Conservation (phyloP, 2,329 filamentous ascomycete species). For the Orbilia oligospora region DNA sequence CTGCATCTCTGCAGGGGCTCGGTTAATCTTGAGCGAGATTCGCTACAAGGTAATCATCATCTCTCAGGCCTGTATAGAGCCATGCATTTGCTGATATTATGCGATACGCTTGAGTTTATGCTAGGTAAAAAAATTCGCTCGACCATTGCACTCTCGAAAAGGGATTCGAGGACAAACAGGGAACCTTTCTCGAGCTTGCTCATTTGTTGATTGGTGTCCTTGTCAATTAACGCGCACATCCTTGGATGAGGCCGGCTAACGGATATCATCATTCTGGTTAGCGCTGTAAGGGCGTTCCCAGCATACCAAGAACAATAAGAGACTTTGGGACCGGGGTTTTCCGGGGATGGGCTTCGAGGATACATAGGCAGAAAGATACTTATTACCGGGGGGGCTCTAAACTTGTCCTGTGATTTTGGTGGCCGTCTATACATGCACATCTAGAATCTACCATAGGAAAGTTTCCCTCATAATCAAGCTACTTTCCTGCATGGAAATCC, state of each 20-base stretch:
- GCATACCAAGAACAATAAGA: constrained; percentile 16
- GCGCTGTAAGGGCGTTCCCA: constrained; percentile 36
- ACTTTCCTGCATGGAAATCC: constrained; percentile 45
- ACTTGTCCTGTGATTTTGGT: neutral
- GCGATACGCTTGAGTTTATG: neutral
- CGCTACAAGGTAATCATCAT: neutral
- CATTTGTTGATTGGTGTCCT: neutral
- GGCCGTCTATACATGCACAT: constrained; percentile 13
- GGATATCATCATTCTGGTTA: constrained; percentile 36
- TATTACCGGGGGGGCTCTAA: neutral
- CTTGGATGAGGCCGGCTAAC: constrained; percentile 45
- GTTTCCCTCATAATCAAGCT: constrained; percentile 24
- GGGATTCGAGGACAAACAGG: neutral
- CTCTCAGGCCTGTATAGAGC: neutral
- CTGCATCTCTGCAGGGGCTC: constrained; percentile 10
- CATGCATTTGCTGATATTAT: neutral
- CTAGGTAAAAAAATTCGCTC: neutral
- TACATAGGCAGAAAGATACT: constrained; percentile 4
- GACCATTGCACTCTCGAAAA: neutral
- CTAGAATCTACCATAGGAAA: constrained; percentile 7
- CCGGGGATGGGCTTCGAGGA: constrained; percentile 8
- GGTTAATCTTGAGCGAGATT: constrained; percentile 22
- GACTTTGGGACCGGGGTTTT: constrained; percentile 16
- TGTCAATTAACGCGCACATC: constrained; percentile 40
- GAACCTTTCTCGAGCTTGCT: neutral